A percentile compares a stretch with the other conserved stretches of the same genome.
Conservation (phyloP, 164 flowering plant genomes). For the Brasenia schreberi region DNA sequence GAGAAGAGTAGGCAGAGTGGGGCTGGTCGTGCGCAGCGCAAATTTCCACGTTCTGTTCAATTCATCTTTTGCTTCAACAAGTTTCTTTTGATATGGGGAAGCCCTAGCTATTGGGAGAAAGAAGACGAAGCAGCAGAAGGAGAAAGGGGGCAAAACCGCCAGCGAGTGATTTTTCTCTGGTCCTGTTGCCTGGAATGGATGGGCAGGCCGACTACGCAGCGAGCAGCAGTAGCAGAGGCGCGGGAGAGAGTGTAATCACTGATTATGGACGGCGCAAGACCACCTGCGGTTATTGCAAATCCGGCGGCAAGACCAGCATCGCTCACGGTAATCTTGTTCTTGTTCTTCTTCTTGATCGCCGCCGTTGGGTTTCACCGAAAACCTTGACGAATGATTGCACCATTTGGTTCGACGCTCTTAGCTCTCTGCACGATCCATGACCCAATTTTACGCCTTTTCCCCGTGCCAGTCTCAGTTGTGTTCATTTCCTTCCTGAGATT, state of each 20-base stretch:
- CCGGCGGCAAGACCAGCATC: constrained; percentile 36
- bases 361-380: too few relatives aligned
- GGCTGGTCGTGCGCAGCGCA: too few relatives aligned
- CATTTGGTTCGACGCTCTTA: neutral
- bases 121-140: neutral
- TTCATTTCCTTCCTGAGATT: neutral
- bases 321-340: constrained; percentile 38
- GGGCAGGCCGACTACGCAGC: constrained; percentile 31
- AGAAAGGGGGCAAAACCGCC: neutral
- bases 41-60: too few relatives aligned
- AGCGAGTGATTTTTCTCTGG: neutral
- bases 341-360: neutral
- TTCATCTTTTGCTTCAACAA: neutral
- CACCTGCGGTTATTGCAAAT: constrained; percentile 78
- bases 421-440: neutral
- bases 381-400: neutral
- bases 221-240: constrained; percentile 25
- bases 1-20: too few relatives aligned
- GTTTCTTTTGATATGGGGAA: neutral
- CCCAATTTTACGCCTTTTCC: neutral
- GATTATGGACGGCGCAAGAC: constrained; percentile 43
- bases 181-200: neutral
- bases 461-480: neutral
- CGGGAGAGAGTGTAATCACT: constrained; percentile 40
- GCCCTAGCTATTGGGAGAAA: neutral